These are phyloP conservation scores for Calonectria pauciramosa DNA, from an alignment of 2,329 filamentous ascomycete genomes.

Conservation along the genomic window DNA sequence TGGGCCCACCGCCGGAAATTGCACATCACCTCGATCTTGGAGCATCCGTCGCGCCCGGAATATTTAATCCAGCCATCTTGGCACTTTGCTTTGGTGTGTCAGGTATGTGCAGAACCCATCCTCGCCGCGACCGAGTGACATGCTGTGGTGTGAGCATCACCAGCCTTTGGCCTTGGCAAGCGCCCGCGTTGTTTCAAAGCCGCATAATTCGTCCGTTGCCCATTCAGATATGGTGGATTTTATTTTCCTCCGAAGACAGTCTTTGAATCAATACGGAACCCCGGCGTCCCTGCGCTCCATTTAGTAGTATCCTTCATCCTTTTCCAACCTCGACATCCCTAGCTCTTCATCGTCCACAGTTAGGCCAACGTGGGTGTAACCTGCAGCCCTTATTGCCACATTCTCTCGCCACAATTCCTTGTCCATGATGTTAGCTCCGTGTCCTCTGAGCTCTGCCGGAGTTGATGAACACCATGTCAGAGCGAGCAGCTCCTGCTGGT, in stretches of 20 bases:
- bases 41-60: not conserved
- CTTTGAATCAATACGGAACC: not conserved
- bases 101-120: not conserved
- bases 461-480: not conserved
- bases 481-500: conserved; percentile 1
- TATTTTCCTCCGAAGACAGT: not conserved
- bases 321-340: not conserved
- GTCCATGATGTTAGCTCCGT: not conserved
- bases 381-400: not conserved
- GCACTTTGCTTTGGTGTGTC: conserved; percentile 1
- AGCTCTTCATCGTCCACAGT: not conserved
- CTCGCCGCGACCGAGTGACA: not conserved
- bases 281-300: not conserved
- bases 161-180: not conserved
- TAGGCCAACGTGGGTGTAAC: not conserved
- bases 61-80: not conserved
- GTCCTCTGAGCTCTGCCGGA: not conserved
- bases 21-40: not conserved
- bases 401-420: not conserved
- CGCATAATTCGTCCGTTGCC: not conserved
- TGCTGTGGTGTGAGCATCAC: conserved; percentile 4
- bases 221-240: not conserved
- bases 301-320: not conserved
- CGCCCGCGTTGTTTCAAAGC: not conserved
- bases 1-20: conserved; percentile 1